These are phyloP conservation scores for Debaryomyces coudertii DNA, from an alignment of 1,139 yeast species.

Conservation along the genomic window DNA sequence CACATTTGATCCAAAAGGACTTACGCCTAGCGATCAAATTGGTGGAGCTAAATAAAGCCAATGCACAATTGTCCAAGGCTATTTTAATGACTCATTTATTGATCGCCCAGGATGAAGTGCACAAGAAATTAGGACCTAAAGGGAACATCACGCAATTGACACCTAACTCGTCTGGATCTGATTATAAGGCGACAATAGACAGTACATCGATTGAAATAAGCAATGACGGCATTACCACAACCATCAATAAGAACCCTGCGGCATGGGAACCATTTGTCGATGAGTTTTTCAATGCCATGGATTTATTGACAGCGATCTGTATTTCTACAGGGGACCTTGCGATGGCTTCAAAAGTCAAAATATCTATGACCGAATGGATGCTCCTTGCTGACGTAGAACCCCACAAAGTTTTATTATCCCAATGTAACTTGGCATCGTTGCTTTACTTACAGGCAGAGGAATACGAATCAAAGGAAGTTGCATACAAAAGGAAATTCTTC, in stretches of 20 bases:
- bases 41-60: constrained; percentile 55
- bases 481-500: constrained; percentile 27
- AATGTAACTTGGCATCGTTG: constrained; percentile 73
- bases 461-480: constrained; percentile 54
- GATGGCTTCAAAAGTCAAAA: constrained; percentile 63
- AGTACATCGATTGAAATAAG: constrained; percentile 23
- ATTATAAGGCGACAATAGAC: constrained; percentile 20
- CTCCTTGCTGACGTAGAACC: constrained; percentile 68
- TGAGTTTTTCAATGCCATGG: constrained; percentile 76
- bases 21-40: constrained; percentile 69
- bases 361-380: constrained; percentile 76
- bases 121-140: constrained; percentile 20
- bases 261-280: constrained; percentile 76
- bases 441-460: constrained; percentile 72
- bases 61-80: constrained; percentile 59
- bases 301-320: constrained; percentile 67
- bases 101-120: constrained; percentile 60
- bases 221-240: constrained; percentile 22
- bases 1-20: constrained; percentile 72
- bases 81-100: constrained; percentile 64
- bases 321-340: constrained; percentile 67
- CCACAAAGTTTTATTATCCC: constrained; percentile 64
- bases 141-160: constrained; percentile 10
- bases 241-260: constrained; percentile 38
- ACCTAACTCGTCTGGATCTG: constrained; percentile 7